phyloP scores from a whole-genome alignment of 768 basidiomycete species.

The Galerina sulciceps region DNA sequence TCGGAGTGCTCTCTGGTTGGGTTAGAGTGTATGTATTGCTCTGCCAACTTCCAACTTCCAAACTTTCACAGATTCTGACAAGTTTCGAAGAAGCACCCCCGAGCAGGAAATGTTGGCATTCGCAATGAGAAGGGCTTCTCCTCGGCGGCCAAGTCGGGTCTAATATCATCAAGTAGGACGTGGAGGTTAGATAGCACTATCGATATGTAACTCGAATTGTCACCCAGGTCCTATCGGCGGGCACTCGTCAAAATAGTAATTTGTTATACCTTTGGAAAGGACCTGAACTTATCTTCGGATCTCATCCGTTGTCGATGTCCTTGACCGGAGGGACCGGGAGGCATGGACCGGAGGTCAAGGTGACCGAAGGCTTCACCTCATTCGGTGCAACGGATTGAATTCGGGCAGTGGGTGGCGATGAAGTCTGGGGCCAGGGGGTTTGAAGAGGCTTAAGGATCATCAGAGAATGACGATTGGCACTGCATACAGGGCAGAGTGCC shows the following conservation, averaged over 20 bases:
- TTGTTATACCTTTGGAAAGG: neutral
- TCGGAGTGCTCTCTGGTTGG: neutral
- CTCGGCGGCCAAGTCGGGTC: neutral
- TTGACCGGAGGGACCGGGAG: conserved; percentile 2
- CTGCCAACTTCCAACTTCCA: too few species aligned
- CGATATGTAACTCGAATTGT: conserved; percentile 6
- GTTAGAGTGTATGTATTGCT: too few species aligned
- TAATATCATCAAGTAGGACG: neutral
- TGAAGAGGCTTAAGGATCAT: neutral
- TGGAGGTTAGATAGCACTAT: conserved; percentile 9
- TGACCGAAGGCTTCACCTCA: conserved; percentile 6
- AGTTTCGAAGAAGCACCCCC: neutral
- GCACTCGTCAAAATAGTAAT: conserved; percentile 9
- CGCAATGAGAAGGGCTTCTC: neutral
- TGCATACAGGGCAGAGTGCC: neutral
- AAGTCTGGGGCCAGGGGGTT: neutral
- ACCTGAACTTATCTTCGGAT: conserved; percentile 10
- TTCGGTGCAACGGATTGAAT: conserved; percentile 4
- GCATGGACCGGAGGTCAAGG: conserved; percentile 8
- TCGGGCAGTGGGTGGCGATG: conserved; percentile 3
- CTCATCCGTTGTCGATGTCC: conserved; percentile 15
- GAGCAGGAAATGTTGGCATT: neutral
- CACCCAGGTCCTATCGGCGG: conserved; percentile 2
- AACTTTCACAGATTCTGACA: neutral
- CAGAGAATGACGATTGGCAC: neutral